A percentile compares a stretch with the other conserved stretches of the same genome.
Evolutionary conservation across 202 grass and related monocot genomes (phyloP).

Genomic region (Musa balbisiana): DNA sequence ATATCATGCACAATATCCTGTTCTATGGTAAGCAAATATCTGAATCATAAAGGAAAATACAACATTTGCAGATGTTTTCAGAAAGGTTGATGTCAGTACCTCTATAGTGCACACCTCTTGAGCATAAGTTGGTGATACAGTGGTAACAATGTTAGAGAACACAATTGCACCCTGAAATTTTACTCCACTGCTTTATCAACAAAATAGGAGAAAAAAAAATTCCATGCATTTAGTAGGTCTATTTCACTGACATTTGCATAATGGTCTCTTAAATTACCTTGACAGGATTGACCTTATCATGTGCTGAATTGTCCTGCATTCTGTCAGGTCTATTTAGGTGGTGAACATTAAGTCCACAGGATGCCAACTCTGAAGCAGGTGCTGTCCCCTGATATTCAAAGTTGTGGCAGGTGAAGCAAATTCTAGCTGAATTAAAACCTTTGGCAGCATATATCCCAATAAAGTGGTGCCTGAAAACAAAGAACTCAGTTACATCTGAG

Average conservation of each 20-base stretch:
- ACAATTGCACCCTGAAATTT: slow-evolving; percentile 80
- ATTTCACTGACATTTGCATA: not conserved
- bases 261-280: slow-evolving; percentile 51
- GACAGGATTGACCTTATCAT: slow-evolving; percentile 82
- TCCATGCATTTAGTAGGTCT: not conserved
- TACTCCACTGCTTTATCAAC: slow-evolving; percentile 18
- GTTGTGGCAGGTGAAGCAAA: slow-evolving; percentile 98
- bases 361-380: slow-evolving; percentile 73
- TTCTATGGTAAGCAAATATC: not conserved
- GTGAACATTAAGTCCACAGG: slow-evolving; percentile 77
- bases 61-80: not conserved
- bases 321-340: slow-evolving; percentile 76
- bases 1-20: not conserved
- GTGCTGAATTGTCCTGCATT: slow-evolving; percentile 69
- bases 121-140: slow-evolving; percentile 96
- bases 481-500: not conserved
- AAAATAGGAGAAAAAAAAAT: slow-evolving; percentile 14
- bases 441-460: slow-evolving; percentile 86
- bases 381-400: slow-evolving; percentile 89
- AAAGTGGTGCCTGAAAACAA: slow-evolving; percentile 68
- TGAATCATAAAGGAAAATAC: not conserved
- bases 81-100: slow-evolving; percentile 43
- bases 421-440: slow-evolving; percentile 86
- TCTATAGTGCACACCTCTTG: slow-evolving; percentile 66
- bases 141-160: slow-evolving; percentile 96